These are phyloP conservation scores for Musa troglodytarum DNA, from an alignment of 176 grass and related monocot species.

Conservation along the genomic window DNA sequence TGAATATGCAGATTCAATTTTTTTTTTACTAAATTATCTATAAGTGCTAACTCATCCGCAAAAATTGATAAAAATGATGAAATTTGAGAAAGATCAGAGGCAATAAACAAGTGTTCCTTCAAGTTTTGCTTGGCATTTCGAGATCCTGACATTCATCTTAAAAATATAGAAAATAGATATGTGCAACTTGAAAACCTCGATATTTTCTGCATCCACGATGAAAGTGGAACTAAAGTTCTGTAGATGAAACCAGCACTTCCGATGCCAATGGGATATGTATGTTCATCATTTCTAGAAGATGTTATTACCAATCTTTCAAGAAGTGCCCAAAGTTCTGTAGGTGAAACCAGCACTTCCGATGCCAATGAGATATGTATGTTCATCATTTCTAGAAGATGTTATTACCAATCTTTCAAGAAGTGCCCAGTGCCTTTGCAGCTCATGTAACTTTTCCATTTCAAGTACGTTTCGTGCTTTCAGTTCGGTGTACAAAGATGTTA, in stretches of 20 bases:
- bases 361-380: no score
- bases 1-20: slow-evolving; percentile 19
- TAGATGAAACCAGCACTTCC: slow-evolving; percentile 52
- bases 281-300: slow-evolving; percentile 57
- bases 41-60: slow-evolving; percentile 62
- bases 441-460: slow-evolving; percentile 55
- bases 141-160: slow-evolving; percentile 83
- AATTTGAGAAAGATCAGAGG: slow-evolving; percentile 89
- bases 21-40: slow-evolving; percentile 48
- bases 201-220: slow-evolving; percentile 84
- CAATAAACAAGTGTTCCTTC: slow-evolving; percentile 58
- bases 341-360: no score
- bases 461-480: slow-evolving; percentile 38
- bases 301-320: slow-evolving; percentile 75
- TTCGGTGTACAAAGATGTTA: slow-evolving; percentile 48
- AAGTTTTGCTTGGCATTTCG: slow-evolving; percentile 76
- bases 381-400: no score
- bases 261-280: slow-evolving; percentile 34
- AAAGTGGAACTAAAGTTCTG: slow-evolving; percentile 72
- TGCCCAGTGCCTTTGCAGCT: slow-evolving; percentile 51
- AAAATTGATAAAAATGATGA: slow-evolving; percentile 75
- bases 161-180: slow-evolving; percentile 57
- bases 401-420: no score
- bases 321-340: slow-evolving; percentile 59
- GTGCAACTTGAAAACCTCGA: slow-evolving; percentile 42